Conservation (phyloP, 2,329 filamentous ascomycete species). For the Pseudofabraea citricarpa region DNA sequence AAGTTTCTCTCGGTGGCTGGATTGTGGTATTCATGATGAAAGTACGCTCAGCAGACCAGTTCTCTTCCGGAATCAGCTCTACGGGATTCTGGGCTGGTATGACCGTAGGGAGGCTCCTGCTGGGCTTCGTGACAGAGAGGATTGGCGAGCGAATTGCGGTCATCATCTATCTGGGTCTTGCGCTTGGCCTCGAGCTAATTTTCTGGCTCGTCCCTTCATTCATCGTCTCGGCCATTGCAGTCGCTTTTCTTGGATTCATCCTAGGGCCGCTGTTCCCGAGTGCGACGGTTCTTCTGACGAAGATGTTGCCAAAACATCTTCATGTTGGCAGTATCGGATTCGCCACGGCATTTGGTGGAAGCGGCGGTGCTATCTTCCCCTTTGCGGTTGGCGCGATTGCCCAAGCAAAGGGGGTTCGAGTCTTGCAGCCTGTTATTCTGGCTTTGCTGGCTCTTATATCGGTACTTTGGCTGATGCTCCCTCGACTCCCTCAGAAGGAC, state of each 20-base stretch:
- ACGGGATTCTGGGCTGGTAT: conserved; percentile 85
- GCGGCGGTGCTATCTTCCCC: conserved; percentile 63
- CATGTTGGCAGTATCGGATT: conserved; percentile 82
- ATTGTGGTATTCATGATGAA: conserved; percentile 84
- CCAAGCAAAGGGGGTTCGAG: conserved; percentile 47
- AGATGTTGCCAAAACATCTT: conserved; percentile 65
- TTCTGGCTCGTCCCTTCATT: conserved; percentile 82
- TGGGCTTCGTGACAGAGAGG: conserved; percentile 72
- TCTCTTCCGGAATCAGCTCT: conserved; percentile 68
- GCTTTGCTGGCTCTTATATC: conserved; percentile 40
- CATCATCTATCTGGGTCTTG: conserved; percentile 56
- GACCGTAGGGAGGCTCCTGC: conserved; percentile 64
- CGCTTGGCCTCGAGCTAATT: conserved; percentile 62
- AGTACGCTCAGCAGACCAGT: conserved; percentile 62
- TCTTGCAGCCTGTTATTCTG: conserved; percentile 52
- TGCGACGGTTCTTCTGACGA: conserved; percentile 67
- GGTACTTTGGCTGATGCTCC: conserved; percentile 39
- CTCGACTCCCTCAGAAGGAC: conserved; percentile 5
- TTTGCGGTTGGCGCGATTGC: conserved; percentile 67
- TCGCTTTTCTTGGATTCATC: conserved; percentile 72
- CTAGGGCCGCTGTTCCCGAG: conserved; percentile 76
- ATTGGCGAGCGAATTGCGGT: conserved; percentile 68
- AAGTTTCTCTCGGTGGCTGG: conserved; percentile 75
- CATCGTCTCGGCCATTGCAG: conserved; percentile 66
- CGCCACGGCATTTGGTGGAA: conserved; percentile 70